These are phyloP conservation scores for Naganishia sp. DNA, from an alignment of 1,284 basidiomycete genomes.

Conservation along the genomic window DNA sequence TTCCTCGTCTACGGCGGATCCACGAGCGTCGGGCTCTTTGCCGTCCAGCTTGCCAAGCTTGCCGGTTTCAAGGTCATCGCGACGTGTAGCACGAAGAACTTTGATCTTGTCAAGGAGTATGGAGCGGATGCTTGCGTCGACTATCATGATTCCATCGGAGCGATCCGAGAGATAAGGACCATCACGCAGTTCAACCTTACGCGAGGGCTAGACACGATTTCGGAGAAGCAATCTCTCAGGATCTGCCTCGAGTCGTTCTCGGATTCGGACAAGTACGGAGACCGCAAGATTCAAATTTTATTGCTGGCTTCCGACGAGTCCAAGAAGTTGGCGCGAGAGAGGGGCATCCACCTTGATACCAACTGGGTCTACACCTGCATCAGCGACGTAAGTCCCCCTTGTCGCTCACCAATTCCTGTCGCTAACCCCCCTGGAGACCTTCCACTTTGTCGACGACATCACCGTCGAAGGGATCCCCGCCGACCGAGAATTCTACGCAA, in stretches of 20 bases:
- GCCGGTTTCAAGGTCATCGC: constrained; percentile 56
- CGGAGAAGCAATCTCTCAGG: constrained; percentile 37
- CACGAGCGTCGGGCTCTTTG: constrained; percentile 56
- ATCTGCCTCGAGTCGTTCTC: constrained; percentile 40
- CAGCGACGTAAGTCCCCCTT: constrained; percentile 34
- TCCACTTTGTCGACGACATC: constrained; percentile 40
- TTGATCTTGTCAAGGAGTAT: constrained; percentile 51
- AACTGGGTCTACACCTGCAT: constrained; percentile 46
- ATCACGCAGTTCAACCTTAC: constrained; percentile 42
- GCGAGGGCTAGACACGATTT: constrained; percentile 46
- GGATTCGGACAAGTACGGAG: constrained; percentile 34
- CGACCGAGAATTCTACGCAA: constrained; percentile 39
- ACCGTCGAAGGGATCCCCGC: constrained; percentile 36
- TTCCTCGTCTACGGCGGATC: constrained; percentile 56
- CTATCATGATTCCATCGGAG: constrained; percentile 40
- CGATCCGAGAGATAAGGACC: constrained; percentile 39
- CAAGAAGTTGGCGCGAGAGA: constrained; percentile 35
- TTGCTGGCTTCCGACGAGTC: constrained; percentile 36
- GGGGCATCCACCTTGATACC: constrained; percentile 36
- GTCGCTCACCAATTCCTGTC: background rate
- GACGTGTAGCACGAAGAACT: constrained; percentile 54
- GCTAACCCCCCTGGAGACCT: constrained; percentile 33
- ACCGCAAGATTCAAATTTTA: constrained; percentile 41
- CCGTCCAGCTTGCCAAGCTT: constrained; percentile 56
- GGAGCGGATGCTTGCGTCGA: constrained; percentile 57